These are phyloP conservation scores for Plasmodium malariae DNA, from an alignment of 169 alveolate genomes.

Conservation along the genomic window DNA sequence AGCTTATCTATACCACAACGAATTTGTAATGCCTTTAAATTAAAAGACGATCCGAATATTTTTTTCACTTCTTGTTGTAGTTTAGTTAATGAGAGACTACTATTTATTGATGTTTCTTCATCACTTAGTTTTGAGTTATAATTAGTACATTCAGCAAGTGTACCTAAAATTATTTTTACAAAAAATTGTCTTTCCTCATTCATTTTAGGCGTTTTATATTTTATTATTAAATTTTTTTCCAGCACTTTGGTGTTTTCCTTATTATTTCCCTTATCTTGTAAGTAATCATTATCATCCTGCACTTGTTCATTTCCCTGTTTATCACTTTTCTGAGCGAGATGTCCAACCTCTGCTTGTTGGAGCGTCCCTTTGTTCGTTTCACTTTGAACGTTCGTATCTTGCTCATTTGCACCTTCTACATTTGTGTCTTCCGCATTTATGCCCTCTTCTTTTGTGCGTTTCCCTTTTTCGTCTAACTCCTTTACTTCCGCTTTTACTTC, in stretches of 20 bases:
- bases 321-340: neutral
- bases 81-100: constrained; percentile 46
- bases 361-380: neutral
- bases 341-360: neutral
- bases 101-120: constrained; percentile 44
- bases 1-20: constrained; percentile 58
- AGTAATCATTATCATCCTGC: neutral
- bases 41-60: constrained; percentile 42
- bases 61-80: constrained; percentile 61
- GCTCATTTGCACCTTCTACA: neutral
- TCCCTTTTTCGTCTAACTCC: neutral
- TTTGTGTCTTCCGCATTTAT: neutral
- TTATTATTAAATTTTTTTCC: constrained; percentile 42
- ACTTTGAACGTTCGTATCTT: neutral
- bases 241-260: neutral
- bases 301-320: neutral
- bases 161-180: constrained; percentile 46
- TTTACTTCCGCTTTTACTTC: neutral
- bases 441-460: neutral
- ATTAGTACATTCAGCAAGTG: constrained; percentile 48
- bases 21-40: constrained; percentile 47
- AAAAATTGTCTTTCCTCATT: constrained; percentile 26
- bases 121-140: constrained; percentile 41
- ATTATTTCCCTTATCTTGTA: neutral
- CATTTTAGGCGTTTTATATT: constrained; percentile 63